Evolutionary conservation across 2,329 filamentous ascomycete species (phyloP), one percentile per base, ranked within the genome.

Genomic region (Metarhizium album): DNA sequence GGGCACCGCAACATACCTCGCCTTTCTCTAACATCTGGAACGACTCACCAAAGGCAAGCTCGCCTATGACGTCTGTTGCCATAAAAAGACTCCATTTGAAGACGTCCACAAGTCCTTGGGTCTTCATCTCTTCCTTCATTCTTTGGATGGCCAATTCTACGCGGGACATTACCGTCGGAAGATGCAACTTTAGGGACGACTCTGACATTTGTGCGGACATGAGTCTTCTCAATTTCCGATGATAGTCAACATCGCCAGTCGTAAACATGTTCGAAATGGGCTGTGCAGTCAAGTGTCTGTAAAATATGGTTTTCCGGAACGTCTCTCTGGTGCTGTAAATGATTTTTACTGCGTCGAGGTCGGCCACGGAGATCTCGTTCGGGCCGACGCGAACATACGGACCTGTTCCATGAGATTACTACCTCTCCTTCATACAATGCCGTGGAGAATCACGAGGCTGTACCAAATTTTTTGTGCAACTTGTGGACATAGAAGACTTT

Each of bases 41-140:
- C 1, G 74, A 74, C n/a, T 79, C 70, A 0, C 78, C 77, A 59
- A 82, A 81, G 1, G 65, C 71, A 5, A 82, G 59, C 47, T 79
- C 69, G 0, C 70, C 74, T 47, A 80, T 75, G 1, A 78, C 62
- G 56, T 82, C 78, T 0, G 75, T 77, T 0, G 75, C 62, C 67
- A 79, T 71, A 48, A 76, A 78, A 5, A 71, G 59, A 64, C 68
- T 75, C 76, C 76, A 81, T 51, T 78, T 78, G 52, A 70, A 67
- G 0, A 80, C 60, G 53, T 82, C 75, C 0, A 63, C 66, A 0
- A 53, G 62, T 0, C 70, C 67, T 0, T 59, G 58, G 0, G 51
- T 47, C 18, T 61, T 51, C 53, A 70, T 67, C 46, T 80, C 75
- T n/a, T 69, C 60, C 0, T 53, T 59, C 22, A 80, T 78, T 45